Base-by-base conservation (phyloP, 2,329 filamentous ascomycete genomes). In the Byssothecium circinans region DNA sequence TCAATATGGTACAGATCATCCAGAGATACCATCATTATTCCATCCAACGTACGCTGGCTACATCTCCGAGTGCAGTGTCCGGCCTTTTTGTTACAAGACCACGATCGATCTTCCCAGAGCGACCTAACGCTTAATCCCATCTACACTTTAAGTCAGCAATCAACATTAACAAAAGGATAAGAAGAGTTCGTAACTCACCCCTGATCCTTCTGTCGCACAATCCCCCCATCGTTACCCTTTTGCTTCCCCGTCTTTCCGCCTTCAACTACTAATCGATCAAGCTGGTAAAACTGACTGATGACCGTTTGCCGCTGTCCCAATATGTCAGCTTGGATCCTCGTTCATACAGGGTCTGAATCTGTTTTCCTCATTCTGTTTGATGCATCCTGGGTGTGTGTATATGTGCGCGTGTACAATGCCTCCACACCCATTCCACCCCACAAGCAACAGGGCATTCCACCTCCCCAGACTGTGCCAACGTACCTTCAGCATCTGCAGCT, bases 231-330 rank as follows among this genome's bases (percentile, higher is more conserved):
- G n/a, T 78, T 69, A 2, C 85, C 85, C 27, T 76, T 82, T 68
- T 91, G 82, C 73, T 88, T 89, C 57, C 87, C 87, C 62, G 87
- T 84, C 71, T 89, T 86, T 49, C 89, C 87, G 15, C 88, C 88
- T 74, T 99, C 94, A 0, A 99, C 89, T 12, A 99, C 94, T 73
- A 99, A 81, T 66, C 85, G 81, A 68, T 97, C 91, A 53, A 95
- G 73, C 74, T 96, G 88, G 76, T 89, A 97, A 75, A 97, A 97
- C 69, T 95, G 89, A 69, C 91, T 95, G 66, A 99, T 84, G 41
- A 94, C 81, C 10, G 92, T 95, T 87, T 97, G 94, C 69, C 94
- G 86, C 94, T 97, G 76, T 62, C 50, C 23, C 12, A 34, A 8
- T 42, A n/a, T 11, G 68, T 81, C 53, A 81, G 73, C 62, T 20